Evolutionary conservation across 805 yeast species (phyloP), one percentile per base, ranked within the genome.

Genomic region (Yamadazyma insecticola): DNA sequence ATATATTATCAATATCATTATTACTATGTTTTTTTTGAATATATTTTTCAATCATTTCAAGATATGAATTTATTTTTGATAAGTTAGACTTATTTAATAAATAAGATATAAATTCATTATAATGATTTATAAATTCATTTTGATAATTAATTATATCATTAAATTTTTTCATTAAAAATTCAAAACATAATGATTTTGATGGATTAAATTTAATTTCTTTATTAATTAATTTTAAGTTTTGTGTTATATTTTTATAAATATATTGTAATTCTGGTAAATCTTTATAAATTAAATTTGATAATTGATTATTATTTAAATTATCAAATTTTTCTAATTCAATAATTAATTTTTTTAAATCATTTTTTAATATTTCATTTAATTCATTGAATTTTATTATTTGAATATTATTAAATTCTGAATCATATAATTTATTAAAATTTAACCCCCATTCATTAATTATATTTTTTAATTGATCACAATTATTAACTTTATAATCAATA

Each of bases 231-330:
- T 27, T 21, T 8, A 40, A 25, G 12, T 32, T 30, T 2, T 15
- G 11, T 13, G 3, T 16, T 4, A 35, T 27, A 5, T 32, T 36
- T 6, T 31, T 23, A 19, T 30, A 12, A 26, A 36, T 21, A 6
- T 21, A 20, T 16, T 36, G 25, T 11, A 40, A 27, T 12, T 30
- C 24, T 22, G 26, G 34, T 19, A 36, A 22, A 16, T 37, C 38
- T 6, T 26, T 21, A 23, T 34, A 34, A 6, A 31, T 31, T 15
- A 40, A 22, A 24, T 36, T 36, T 3, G 34, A 26, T 16, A 36
- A 24, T 5, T 15, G 5, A 15, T 34, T 23, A 21, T 29, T 32
- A 17, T 34, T 25, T 22, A 34, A 29, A 21, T 27, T 14, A 16
- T 16, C 26, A 2, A n/a, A n/a, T n/a, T n/a, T n/a, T n/a, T n/a